phyloP scores from a whole-genome alignment of 345 rosid genomes.

The Chamaenerion angustifolium region DNA sequence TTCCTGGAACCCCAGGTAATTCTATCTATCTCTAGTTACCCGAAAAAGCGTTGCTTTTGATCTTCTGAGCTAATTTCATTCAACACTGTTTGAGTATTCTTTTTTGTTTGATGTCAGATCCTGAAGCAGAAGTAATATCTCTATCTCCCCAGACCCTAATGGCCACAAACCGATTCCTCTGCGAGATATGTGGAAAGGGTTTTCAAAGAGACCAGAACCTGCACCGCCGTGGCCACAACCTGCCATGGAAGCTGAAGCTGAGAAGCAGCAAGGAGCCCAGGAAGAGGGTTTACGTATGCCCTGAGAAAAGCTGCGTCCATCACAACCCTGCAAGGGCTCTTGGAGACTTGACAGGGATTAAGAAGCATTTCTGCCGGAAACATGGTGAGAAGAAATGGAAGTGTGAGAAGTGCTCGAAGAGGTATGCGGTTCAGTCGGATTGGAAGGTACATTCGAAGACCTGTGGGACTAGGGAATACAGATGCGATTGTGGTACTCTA shows the following conservation, averaged over 20 bases:
- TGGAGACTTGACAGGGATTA: conserved; percentile 92
- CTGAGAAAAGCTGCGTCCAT: conserved; percentile 79
- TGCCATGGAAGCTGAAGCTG: conserved; percentile 99
- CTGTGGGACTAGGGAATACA: conserved; percentile 92
- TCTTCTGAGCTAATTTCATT: no score
- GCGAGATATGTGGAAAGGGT: conserved; percentile 95
- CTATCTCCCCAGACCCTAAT: conserved; percentile 90
- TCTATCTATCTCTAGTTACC: not conserved
- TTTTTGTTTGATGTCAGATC: conserved; percentile 35
- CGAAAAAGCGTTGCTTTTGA: no score
- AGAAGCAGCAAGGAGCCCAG: conserved; percentile 61
- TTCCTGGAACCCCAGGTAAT: conserved; percentile 90
- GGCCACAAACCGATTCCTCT: conserved; percentile 90
- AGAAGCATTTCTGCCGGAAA: conserved; percentile 89
- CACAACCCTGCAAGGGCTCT: conserved; percentile 89
- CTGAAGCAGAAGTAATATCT: conserved; percentile 94
- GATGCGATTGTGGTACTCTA: conserved; percentile 85
- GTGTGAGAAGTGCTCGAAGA: conserved; percentile 88
- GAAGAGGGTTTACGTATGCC: conserved; percentile 91
- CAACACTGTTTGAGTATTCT: not conserved
- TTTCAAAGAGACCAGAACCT: conserved; percentile 96
- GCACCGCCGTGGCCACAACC: conserved; percentile 88
- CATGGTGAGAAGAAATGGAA: conserved; percentile 98
- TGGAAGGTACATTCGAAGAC: conserved; percentile 98
- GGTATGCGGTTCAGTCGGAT: conserved; percentile 93